These are phyloP conservation scores for Arthrinium puccinioides DNA, from an alignment of 2,329 filamentous ascomycete species.

Conservation along the genomic window DNA sequence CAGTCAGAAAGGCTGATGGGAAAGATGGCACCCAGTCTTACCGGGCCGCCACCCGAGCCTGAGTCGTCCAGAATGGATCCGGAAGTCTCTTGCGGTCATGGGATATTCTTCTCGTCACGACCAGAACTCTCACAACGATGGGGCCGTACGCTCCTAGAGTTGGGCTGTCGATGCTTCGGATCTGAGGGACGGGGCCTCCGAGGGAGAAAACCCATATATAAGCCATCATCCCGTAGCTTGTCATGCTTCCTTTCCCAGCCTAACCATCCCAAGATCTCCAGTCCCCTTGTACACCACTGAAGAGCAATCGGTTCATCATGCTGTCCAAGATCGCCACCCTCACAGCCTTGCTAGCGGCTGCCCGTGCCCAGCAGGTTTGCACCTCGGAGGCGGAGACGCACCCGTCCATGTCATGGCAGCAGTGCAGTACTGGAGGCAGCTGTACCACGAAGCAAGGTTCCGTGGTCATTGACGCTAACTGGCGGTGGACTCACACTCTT, in stretches of 20 bases:
- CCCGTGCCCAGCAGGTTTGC: constrained; percentile 33
- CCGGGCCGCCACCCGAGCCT: constrained; percentile 6
- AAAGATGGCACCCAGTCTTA: constrained; percentile 1
- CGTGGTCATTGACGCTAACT: constrained; percentile 42
- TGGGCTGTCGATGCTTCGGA: no score
- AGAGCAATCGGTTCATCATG: constrained; percentile 9
- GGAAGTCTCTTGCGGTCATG: no score
- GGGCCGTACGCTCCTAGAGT: not conserved
- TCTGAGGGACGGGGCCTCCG: no score
- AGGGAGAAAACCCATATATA: no score
- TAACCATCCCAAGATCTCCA: no score
- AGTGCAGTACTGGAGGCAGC: constrained; percentile 31
- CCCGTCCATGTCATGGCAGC: constrained; percentile 35
- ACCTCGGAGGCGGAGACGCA: constrained; percentile 33
- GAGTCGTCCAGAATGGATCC: constrained; percentile 1
- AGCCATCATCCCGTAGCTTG: no score
- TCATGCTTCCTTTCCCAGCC: no score
- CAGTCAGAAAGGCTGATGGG: no score
- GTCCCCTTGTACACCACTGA: not conserved
- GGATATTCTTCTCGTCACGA: no score
- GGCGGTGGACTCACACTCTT: constrained; percentile 40
- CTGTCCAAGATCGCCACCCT: constrained; percentile 21
- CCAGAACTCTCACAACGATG: not conserved
- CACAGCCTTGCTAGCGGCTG: constrained; percentile 28
- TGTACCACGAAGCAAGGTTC: constrained; percentile 34